A percentile compares a stretch with the other conserved stretches of the same genome.
phyloP scores from a whole-genome alignment of 345 rosid species.

The Populus tremula region DNA sequence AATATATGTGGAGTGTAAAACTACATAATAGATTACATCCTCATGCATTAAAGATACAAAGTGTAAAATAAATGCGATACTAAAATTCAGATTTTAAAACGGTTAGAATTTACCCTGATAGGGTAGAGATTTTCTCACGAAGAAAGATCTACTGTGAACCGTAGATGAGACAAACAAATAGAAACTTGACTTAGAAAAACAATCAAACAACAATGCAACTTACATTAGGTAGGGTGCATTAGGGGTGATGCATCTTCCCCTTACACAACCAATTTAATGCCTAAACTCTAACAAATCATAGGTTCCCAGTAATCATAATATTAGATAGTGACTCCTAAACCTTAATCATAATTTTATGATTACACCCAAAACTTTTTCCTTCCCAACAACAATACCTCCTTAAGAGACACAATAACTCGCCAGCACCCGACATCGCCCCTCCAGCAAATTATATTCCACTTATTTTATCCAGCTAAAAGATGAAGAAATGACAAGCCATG shows the following conservation, averaged over 20 bases:
- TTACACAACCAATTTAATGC: rapidly evolving
- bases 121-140: rapidly evolving
- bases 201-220: too few species aligned
- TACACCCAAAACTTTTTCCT: too few species aligned
- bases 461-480: rapidly evolving
- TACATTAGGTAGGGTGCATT: rapidly evolving
- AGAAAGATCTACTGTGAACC: rapidly evolving
- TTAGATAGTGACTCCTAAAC: rapidly evolving
- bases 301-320: rapidly evolving
- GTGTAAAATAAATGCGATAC: rapidly evolving
- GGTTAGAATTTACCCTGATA: too few species aligned
- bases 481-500: rapidly evolving
- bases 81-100: too few species aligned
- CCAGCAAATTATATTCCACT: rapidly evolving
- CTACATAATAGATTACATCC: too few species aligned
- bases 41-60: too few species aligned
- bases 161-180: rapidly evolving
- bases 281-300: too few species aligned
- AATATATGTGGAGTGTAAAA: too few species aligned
- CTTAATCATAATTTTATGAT: too few species aligned
- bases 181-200: rapidly evolving
- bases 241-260: rapidly evolving
- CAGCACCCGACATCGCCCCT: rapidly evolving
- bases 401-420: too few species aligned
- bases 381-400: too few species aligned